Evolutionary conservation across 2,329 filamentous ascomycete genomes (phyloP), one percentile per base, ranked within the genome.

Genomic region (Hypoxylon sp.): DNA sequence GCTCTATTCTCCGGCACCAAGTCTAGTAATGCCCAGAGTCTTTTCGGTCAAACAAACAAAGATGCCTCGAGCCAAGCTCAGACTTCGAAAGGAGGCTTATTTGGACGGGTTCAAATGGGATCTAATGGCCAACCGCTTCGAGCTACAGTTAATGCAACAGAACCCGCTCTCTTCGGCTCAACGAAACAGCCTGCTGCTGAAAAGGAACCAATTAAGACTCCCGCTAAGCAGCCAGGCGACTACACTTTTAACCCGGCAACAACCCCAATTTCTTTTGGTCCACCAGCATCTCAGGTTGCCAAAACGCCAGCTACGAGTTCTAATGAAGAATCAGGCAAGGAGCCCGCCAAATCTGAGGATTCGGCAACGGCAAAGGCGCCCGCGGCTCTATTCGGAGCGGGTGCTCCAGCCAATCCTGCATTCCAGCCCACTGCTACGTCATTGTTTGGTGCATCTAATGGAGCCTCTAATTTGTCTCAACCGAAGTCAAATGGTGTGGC

Each of bases 1-100:
- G 72, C 74, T 10, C 68, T 78, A 8, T 81, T 82, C 52, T 62
- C 72, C 24, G 57, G 69, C 2, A 78, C 76, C 67, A 80, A 79
- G 44, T 55, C 75, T 50, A 61, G 29, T 24, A 39, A 27, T 27
- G 24, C 65, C 31, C 32, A 73, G n/a, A 71, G 68, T 32, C 61
- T 73, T 5, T 76, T 77, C 48, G 69, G 72, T 48, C 52, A 64
- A 10, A 2, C 67, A 11, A 52, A 67, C 21, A 76, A 74, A 32
- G 53, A 46, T 29, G 2, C 32, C 39, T 32, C 31, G 15, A 21
- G 27, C n/a, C 44, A 58, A 31, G 7, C 76, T 8, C 46, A 47
- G 19, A 72, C 69, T 35, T 42, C 74, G 15, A 78, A 76, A 53
- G 76, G 77, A 42, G 77, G 77, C 29, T 72, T 79, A 35, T 79